These are phyloP conservation scores for Pseudozyma hubeiensis DNA, from an alignment of 1,284 basidiomycete species.

Conservation along the genomic window DNA sequence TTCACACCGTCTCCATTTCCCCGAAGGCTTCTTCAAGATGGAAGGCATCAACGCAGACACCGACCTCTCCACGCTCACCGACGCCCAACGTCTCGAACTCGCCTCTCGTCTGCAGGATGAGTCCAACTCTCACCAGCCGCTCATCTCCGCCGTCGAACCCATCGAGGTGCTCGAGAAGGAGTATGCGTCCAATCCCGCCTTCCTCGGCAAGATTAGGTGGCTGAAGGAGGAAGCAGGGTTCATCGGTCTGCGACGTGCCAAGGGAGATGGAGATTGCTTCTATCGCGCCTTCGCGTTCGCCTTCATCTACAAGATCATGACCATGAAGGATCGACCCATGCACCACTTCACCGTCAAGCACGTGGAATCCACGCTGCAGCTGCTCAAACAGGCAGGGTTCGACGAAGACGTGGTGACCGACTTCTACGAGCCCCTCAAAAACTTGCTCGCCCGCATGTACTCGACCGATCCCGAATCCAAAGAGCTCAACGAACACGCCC, in stretches of 20 bases:
- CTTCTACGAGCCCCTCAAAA: constrained; percentile 59
- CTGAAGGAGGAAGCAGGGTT: constrained; percentile 48
- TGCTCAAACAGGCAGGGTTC: constrained; percentile 56
- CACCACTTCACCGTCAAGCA: constrained; percentile 53
- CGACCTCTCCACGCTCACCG: constrained; percentile 42
- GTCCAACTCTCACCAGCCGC: constrained; percentile 27
- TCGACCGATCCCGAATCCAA: constrained; percentile 42
- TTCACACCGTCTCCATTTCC: neutral
- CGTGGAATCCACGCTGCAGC: constrained; percentile 48
- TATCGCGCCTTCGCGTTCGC: constrained; percentile 63
- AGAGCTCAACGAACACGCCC: constrained; percentile 44
- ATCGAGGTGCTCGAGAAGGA: constrained; percentile 50
- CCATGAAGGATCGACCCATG: constrained; percentile 51
- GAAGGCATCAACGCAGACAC: constrained; percentile 42
- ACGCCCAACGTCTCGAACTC: constrained; percentile 51
- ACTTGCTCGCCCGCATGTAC: constrained; percentile 48
- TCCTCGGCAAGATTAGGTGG: constrained; percentile 57
- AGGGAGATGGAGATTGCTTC: constrained; percentile 66
- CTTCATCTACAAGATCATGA: constrained; percentile 52
- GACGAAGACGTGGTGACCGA: constrained; percentile 54
- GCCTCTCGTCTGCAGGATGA: constrained; percentile 47
- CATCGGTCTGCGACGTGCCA: constrained; percentile 48
- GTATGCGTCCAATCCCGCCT: constrained; percentile 45
- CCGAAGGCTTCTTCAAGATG: constrained; percentile 8
- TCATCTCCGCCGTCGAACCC: constrained; percentile 51